These are phyloP conservation scores for Jackrogersella multiformis DNA, from an alignment of 495 filamentous ascomycete species.

Conservation along the genomic window DNA sequence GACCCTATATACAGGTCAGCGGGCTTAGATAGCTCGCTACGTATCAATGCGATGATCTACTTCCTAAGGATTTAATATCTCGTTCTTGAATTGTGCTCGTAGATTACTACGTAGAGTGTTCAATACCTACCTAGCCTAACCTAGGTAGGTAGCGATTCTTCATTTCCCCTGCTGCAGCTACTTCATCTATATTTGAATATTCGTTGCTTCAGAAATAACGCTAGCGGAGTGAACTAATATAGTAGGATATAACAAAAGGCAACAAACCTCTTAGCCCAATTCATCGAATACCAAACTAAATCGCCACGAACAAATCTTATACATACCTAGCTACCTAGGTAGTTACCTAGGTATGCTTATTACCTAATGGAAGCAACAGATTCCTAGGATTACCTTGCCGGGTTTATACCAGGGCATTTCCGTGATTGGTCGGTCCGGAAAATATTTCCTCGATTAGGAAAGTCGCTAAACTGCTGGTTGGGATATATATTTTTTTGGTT, in stretches of 20 bases:
- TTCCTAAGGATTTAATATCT: background rate
- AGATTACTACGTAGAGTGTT: no score
- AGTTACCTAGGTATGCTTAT: no score
- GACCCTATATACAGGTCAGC: background rate
- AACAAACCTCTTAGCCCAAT: no score
- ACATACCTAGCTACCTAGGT: no score
- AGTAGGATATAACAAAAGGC: no score
- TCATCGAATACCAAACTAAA: no score
- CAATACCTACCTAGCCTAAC: no score
- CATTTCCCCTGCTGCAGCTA: background rate
- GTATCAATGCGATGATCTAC: slow-evolving; percentile 11
- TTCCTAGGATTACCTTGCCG: background rate
- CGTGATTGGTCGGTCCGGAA: slow-evolving; percentile 17
- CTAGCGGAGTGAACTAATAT: no score
- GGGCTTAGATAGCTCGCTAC: slow-evolving; percentile 13
- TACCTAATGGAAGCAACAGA: background rate
- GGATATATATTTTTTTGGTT: no score
- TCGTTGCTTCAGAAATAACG: background rate
- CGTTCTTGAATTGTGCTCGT: background rate
- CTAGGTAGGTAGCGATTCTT: no score
- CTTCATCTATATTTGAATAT: background rate
- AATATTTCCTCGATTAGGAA: slow-evolving; percentile 35
- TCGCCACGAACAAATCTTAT: no score
- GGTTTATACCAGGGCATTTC: background rate
- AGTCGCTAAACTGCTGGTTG: slow-evolving; percentile 1